Evolutionary conservation across 208 protist genomes (phyloP).

Genomic region (Wallacemonas collosoma): DNA sequence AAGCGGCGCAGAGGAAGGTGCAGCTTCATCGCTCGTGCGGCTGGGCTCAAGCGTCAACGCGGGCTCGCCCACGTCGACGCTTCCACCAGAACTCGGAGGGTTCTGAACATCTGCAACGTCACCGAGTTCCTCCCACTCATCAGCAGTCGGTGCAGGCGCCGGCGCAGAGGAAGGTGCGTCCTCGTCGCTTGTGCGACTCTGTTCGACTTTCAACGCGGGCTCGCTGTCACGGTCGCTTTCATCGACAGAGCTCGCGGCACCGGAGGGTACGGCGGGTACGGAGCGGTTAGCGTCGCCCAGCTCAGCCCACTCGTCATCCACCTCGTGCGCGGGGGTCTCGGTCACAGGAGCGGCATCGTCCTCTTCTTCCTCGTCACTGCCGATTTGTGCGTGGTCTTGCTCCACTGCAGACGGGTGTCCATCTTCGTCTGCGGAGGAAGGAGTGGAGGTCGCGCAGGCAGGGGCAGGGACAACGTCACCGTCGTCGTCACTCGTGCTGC

Average conservation of each 20-base stretch:
- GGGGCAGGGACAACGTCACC: neutral
- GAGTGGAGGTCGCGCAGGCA: too few species aligned
- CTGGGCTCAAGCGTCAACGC: conserved; percentile 3
- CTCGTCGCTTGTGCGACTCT: neutral
- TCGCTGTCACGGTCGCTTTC: neutral
- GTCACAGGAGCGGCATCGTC: neutral
- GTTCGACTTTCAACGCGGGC: neutral
- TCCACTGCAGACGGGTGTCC: too few species aligned
- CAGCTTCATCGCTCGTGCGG: neutral
- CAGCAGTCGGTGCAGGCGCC: neutral
- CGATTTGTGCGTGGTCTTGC: too few species aligned
- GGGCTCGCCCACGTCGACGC: neutral
- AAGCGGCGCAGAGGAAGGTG: neutral
- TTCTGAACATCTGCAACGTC: neutral
- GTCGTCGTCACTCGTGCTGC: neutral
- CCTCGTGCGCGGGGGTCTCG: neutral
- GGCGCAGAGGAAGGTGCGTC: neutral
- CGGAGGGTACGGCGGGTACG: neutral
- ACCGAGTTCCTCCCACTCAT: neutral
- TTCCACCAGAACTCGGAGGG: neutral
- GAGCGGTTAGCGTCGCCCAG: neutral
- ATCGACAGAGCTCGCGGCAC: neutral
- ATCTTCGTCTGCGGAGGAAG: too few species aligned
- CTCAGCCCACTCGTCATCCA: neutral
- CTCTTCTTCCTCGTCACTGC: neutral